Conservation (phyloP, 2,329 filamentous ascomycete genomes). For the Bisporella sp. region DNA sequence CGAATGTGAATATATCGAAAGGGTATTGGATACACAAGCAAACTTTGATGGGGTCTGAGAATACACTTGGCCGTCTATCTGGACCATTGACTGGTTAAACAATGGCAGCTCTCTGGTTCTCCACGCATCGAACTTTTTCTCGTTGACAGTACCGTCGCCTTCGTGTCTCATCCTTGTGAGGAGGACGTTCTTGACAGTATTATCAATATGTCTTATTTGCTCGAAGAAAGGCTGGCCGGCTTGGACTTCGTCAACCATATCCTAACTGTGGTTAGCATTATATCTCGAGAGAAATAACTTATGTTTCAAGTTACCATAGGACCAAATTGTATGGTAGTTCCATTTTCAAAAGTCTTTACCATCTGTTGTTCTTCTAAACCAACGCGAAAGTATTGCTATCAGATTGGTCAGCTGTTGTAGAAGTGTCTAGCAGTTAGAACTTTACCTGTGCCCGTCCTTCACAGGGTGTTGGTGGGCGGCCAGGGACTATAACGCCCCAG, state of each 20-base stretch:
- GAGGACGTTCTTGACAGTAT: background rate
- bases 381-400: conserved; percentile 11
- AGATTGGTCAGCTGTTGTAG: too few relatives aligned
- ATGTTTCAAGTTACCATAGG: conserved; percentile 2
- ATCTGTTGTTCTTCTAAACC: conserved; percentile 7
- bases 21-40: background rate
- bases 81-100: background rate
- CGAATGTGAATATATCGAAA: background rate
- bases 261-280: background rate
- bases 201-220: background rate
- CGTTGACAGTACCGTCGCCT: background rate
- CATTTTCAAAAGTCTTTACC: conserved; percentile 13
- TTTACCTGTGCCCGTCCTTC: conserved; percentile 22
- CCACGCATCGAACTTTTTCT: background rate
- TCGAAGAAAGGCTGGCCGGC: background rate
- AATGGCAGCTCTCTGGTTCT: background rate
- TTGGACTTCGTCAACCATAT: background rate
- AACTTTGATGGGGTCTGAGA: background rate
- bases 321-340: conserved; percentile 17
- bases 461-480: conserved; percentile 19
- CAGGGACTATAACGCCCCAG: conserved; percentile 20
- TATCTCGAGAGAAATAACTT: background rate
- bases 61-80: background rate
- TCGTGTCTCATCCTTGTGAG: background rate
- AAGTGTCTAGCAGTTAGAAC: too few relatives aligned